Base-by-base conservation (phyloP, 805 yeast genomes). In the Myxozyma neglecta region DNA sequence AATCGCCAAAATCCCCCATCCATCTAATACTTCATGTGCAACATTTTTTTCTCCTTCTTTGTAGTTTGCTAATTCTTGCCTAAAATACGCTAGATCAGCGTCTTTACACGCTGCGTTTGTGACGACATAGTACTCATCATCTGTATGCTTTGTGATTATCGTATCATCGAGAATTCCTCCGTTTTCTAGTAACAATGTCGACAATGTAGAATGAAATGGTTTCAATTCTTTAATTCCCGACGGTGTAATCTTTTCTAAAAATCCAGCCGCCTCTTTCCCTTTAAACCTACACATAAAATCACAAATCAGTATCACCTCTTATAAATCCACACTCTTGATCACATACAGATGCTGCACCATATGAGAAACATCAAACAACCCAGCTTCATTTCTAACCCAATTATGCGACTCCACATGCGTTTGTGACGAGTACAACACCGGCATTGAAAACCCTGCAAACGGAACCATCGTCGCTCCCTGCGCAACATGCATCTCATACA, bases 381-480 rank as follows among this genome's bases (percentile, higher is more conserved):
- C 99, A 42, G 92, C 91, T 64, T 89, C 83, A 20, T 78, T 71
- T 74, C 99, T 84, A 0, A 93, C 96, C 98, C 98, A 94, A 56
- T 87, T 83, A 77, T 94, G 99, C 0, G 97, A 91, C 64, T 91
- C 96, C 45, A 90, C 85, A 74, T 93, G 98, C 1, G 89, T 76
- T 75, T 89, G 96, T 66, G 84, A 81, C 11, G 63, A 56, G 78
- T 92, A 94, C 36, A 90, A 75, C 9, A 94, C 91, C 1, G 99
- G 99, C 97, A 94, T 93, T 51, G 87, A 83, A 71, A 83, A 94
- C n/a, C 97, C 97, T 16, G 98, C 98, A 76, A 89, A 94, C 49
- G 96, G 96, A 3, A 92, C 98, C 87, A 94, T 87, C 59, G 89
- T 91, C 13, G 91, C 99, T 6, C 91, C 93, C 50, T 85, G 78